Base-by-base conservation (phyloP, 202 grass and related monocot species). In the Panicum virgatum region DNA sequence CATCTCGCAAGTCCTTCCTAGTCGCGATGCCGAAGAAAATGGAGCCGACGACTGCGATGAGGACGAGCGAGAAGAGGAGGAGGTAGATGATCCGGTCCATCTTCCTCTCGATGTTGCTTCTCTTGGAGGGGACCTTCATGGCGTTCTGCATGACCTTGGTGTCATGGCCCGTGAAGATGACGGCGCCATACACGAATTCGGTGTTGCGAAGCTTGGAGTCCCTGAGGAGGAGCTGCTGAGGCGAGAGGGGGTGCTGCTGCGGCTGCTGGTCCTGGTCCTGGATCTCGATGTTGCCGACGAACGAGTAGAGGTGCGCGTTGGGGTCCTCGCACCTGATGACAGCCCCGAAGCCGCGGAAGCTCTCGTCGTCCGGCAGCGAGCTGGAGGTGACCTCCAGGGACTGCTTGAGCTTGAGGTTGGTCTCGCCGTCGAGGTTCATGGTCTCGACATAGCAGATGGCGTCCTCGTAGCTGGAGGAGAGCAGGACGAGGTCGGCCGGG, bases 101-200 rank as follows among this genome's bases (percentile, higher is more conserved):
- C 75, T 88, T 96, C 80, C 66, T 88, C 72, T 98, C 96, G 1
- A 98, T 90, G 82, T 93, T 98, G 78, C 96, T 98, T 25, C 96
- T 81, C 67, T 98, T 98, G 36, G 96, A 98, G 7, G 96, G 92
- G 1, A 73, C 92, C 27, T 84, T 83, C 50, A 83, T 98, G n/a
- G 96, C 83, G 83, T 98, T 98, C 81, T 98, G 92, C 96, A 98
- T 98, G 18, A 93, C 96, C 81, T 98, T 98, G 44, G 96, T 89
- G 80, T 98, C 96, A 5, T 90, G 92, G 12, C 96, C 95, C 2
- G 92, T 95, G 79, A 98, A 98, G 44, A 95, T 82, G 34, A 95
- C 92, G 15, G 40, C 83, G 16, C 96, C 96, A 51, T 98, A 98
- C 30, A 91, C 82, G 69, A 90, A 93, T 5, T 92, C 88, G 0